Percentiles rank a stretch among this genome's conserved stretches.
phyloP scores from a whole-genome alignment of 768 basidiomycete genomes.

The Pulveroboletus sp. region DNA sequence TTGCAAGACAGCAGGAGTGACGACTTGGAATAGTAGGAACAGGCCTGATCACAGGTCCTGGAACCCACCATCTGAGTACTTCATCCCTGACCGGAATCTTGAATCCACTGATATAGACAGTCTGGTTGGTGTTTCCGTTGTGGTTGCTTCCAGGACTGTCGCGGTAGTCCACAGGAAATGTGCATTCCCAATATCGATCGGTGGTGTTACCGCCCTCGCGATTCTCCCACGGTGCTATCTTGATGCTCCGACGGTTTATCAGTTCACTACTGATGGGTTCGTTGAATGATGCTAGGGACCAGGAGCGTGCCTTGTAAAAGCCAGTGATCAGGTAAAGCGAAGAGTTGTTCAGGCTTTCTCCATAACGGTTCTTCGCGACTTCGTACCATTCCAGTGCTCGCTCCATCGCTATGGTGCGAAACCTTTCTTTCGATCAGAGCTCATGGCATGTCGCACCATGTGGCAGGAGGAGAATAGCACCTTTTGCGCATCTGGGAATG shows the following conservation, averaged over 20 bases:
- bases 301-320: not conserved
- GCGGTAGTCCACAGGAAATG: not conserved
- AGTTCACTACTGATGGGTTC: too few relatives aligned
- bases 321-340: not conserved
- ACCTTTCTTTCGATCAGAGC: not conserved
- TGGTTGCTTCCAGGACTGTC: not conserved
- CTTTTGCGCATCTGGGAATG: not conserved
- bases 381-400: not conserved
- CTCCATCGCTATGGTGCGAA: not conserved
- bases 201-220: not conserved
- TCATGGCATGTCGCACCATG: not conserved
- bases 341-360: not conserved
- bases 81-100: not conserved
- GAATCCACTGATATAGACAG: not conserved
- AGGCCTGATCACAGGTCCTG: too few relatives aligned
- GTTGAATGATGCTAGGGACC: not conserved
- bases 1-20: too few relatives aligned
- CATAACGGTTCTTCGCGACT: not conserved
- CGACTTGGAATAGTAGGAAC: too few relatives aligned
- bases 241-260: not conserved
- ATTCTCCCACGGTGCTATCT: not conserved
- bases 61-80: too few relatives aligned
- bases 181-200: not conserved
- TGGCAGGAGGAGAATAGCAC: not conserved
- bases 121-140: not conserved